These are phyloP conservation scores for Monosporascus sp. DNA, from an alignment of 2,329 filamentous ascomycete genomes.

Conservation along the genomic window DNA sequence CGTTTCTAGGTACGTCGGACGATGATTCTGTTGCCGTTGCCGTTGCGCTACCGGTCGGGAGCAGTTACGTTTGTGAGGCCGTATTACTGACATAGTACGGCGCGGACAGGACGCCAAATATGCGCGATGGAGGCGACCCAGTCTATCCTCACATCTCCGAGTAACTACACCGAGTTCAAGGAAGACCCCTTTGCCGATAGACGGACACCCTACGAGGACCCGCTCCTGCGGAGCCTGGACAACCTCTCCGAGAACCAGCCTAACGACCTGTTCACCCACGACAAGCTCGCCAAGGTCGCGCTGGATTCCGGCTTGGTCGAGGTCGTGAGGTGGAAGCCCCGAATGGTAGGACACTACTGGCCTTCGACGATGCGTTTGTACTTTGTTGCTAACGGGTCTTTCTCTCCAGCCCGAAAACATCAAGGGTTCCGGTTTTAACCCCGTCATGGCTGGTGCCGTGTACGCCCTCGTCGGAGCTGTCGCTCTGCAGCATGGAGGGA, in stretches of 20 bases:
- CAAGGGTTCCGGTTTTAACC: constrained; percentile 64
- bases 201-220: constrained; percentile 64
- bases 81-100: constrained; percentile 5
- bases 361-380: not conserved
- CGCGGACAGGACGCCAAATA: constrained; percentile 23
- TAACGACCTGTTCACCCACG: constrained; percentile 56
- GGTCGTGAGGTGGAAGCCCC: constrained; percentile 86
- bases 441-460: constrained; percentile 71
- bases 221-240: constrained; percentile 66
- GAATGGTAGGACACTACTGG: constrained; percentile 54
- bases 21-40: not conserved
- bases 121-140: constrained; percentile 41
- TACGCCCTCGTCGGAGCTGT: constrained; percentile 86
- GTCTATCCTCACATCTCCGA: constrained; percentile 53
- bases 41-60: not conserved
- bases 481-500: constrained; percentile 80
- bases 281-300: constrained; percentile 64
- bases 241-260: constrained; percentile 63
- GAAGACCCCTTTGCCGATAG: constrained; percentile 42
- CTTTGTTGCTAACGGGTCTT: constrained; percentile 12
- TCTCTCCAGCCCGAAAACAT: constrained; percentile 57
- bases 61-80: not conserved
- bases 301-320: constrained; percentile 64
- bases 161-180: constrained; percentile 17
- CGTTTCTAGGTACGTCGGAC: constrained; percentile 68